Evolutionary conservation across 2,329 filamentous ascomycete genomes (phyloP).

Genomic region (Thielaviopsis punctulata): DNA sequence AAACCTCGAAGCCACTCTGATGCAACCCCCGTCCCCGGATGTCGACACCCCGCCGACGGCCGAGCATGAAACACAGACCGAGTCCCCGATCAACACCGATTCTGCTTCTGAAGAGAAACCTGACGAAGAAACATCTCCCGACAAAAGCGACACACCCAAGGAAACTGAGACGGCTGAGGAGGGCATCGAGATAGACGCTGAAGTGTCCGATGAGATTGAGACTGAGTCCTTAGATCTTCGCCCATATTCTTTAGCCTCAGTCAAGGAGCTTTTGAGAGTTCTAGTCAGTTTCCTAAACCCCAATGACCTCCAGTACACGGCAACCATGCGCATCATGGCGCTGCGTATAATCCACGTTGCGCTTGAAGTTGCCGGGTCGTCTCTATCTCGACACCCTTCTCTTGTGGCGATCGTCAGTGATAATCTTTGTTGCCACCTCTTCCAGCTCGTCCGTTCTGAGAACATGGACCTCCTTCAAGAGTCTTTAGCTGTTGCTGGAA

Average conservation of each 20-base stretch:
- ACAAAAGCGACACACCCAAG: conserved; percentile 17
- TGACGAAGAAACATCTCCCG: conserved; percentile 23
- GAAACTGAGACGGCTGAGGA: not conserved
- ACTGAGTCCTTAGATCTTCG: conserved; percentile 43
- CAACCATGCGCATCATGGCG: conserved; percentile 94
- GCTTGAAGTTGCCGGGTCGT: conserved; percentile 86
- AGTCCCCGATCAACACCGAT: not conserved
- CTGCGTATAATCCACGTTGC: conserved; percentile 93
- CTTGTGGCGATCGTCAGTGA: conserved; percentile 80
- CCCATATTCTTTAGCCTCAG: conserved; percentile 86
- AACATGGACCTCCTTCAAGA: conserved; percentile 92
- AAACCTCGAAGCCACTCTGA: conserved; percentile 61
- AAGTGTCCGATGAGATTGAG: conserved; percentile 13
- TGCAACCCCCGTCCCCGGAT: conserved; percentile 33
- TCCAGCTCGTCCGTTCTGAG: conserved; percentile 89
- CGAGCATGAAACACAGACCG: not conserved
- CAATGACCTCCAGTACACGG: conserved; percentile 79
- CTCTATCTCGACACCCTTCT: conserved; percentile 81
- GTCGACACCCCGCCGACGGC: conserved; percentile 9
- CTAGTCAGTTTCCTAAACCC: conserved; percentile 87
- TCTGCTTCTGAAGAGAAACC: not conserved
- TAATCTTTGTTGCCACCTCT: conserved; percentile 80
- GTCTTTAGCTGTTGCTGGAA: conserved; percentile 80
- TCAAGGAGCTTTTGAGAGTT: conserved; percentile 84
- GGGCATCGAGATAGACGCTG: not conserved